Evolutionary conservation across 345 rosid species (phyloP).

Genomic region (Syzygium aqueum): DNA sequence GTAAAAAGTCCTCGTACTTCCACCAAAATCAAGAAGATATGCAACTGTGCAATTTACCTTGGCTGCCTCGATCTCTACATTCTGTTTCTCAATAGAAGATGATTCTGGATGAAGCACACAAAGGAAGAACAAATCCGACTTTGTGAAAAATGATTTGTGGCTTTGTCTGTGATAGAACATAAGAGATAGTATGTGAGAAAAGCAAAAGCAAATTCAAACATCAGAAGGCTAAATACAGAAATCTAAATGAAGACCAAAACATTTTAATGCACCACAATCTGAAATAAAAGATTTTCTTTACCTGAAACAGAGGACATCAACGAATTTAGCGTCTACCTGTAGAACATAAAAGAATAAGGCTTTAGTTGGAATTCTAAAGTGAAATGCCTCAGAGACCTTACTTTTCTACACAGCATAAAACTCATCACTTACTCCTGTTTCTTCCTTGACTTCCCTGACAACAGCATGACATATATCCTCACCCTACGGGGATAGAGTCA

Average conservation of each 20-base stretch:
- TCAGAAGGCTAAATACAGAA: not conserved
- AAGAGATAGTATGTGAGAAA: not conserved
- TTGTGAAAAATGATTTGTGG: slow-evolving; percentile 27
- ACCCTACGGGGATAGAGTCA: slow-evolving; percentile 32
- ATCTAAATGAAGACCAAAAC: not conserved
- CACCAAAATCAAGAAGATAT: not conserved
- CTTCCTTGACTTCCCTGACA: slow-evolving; percentile 80
- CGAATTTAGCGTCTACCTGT: slow-evolving; percentile 32
- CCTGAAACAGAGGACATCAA: slow-evolving; percentile 35
- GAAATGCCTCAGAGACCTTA: not conserved
- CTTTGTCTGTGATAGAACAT: slow-evolving; percentile 13
- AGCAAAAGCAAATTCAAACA: not conserved
- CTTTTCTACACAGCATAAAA: not conserved
- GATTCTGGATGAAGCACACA: slow-evolving; percentile 28
- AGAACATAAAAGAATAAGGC: not conserved
- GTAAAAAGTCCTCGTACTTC: not conserved
- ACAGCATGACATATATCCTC: slow-evolving; percentile 64
- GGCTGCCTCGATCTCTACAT: slow-evolving; percentile 28
- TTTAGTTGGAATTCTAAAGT: not conserved
- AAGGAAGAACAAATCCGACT: slow-evolving; percentile 32
- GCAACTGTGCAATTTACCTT: slow-evolving; percentile 8
- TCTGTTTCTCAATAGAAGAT: slow-evolving; percentile 19
- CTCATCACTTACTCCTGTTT: slow-evolving; percentile 55
- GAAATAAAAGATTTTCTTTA: not conserved
- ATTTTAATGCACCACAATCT: not conserved